Base-by-base conservation (phyloP, 2,329 filamentous ascomycete species). In the Onygena corvina region DNA sequence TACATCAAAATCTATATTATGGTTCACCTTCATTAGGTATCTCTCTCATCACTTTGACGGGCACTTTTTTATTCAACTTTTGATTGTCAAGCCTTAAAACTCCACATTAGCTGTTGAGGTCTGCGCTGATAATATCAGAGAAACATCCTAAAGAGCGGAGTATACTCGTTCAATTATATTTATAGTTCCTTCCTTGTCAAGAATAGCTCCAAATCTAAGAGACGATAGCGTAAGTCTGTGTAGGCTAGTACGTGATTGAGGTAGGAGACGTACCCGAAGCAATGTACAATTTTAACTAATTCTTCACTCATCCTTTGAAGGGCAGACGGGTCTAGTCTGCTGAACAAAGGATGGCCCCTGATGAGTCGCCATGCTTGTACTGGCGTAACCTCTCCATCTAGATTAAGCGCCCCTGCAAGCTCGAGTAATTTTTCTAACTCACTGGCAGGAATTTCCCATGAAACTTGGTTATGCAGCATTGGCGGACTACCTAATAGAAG, bases 281-380 rank as follows among this genome's bases (percentile, higher is more conserved):
- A 70, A 38, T 62, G 60, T 4, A 68, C 61, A 5, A 60, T 57
- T 2, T 61, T 58, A 4, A 59, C 45, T 29, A 70, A 48, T 2
- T 42, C 56, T 16, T 57, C 52, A 21, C 59, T 59, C 18, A 70
- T 52, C 1, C 33, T 50, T 7, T 56, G 50, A 4, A 69, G 50
- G 4, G 50, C 53, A 7, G 58, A 52, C 9, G 60, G 46, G 34
- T 64, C 59, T 3, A 69, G 50, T 0, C 53, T 55, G 1, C 57
- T 54, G 25, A 68, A 68, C 0, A 59, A 54, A 0, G 64, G 64
- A 46, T 62, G 60, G 3, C 51, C 46, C 4, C 62, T 61, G 16
- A 70, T 59, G 18, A 58, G 51, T 38, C 62, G 58, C 67, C 67
- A 70, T 1, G 64, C 65, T 48, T 69, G 65, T 6, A 67, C 58